Evolutionary conservation across 2,329 filamentous ascomycete genomes (phyloP), one percentile per base, ranked within the genome.

Genomic region (Cladosporium sp.): DNA sequence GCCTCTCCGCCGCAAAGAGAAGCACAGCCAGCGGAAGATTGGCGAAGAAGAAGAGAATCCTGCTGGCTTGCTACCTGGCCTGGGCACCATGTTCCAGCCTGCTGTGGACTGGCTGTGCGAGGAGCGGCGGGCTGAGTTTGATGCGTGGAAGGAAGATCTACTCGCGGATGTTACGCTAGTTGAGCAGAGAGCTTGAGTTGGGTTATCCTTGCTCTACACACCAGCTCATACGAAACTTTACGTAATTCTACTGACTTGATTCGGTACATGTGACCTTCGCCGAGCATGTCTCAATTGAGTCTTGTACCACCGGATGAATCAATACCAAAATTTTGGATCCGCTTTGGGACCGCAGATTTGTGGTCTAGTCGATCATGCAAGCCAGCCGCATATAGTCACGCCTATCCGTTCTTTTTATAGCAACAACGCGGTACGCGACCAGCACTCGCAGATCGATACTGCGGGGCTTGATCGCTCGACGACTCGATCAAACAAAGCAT

Each of bases 11-110:
- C 70, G 76, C 26, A 76, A 74, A 34, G 75, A 78, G 66, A 77
- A 78, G 67, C 74, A 74, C 57, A 72, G 70, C 1, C 66, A 65
- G 10, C 51, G 59, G 15, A 59, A 68, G 18, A 68, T 65, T 8
- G 63, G 68, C 6, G 66, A 67, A 1, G 72, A 74, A 18, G 68
- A 71, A 2, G 32, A 68, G 7, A 71, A 71, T n/a, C 64, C 71
- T 24, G 72, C 75, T 26, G 76, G 76, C 2, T 55, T 78, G 73
- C 68, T 80, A 74, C 83, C 32, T 78, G 87, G 77, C 76, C 68
- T 84, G 18, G 81, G 81, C 1, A 90, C 88, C 2, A 93, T 93
- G 90, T 87, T 93, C 71, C 90, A 93, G 76, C 88, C 89, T 69
- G 84, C 85, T 57, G 88, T 91, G 72, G 90, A 93, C 72, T 92